phyloP scores from a whole-genome alignment of 495 filamentous ascomycete genomes.

The Podospora fimiseda region DNA sequence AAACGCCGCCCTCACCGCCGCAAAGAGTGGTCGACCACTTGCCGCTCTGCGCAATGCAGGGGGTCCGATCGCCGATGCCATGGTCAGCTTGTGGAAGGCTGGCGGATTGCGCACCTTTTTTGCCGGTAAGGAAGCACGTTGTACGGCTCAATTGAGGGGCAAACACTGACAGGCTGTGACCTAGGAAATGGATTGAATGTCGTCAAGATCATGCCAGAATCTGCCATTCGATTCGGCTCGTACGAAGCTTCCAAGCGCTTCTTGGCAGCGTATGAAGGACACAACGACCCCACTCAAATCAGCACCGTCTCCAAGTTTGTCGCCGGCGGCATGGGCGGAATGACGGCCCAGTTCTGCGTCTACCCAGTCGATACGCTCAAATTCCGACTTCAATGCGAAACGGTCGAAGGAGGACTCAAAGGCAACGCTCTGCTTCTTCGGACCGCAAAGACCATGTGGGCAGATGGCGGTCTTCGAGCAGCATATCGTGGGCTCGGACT shows the following conservation, averaged over 20 bases:
- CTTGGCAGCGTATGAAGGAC: conserved; percentile 81
- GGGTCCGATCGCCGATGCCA: conserved; percentile 63
- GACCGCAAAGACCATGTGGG: conserved; percentile 80
- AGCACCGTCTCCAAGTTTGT: conserved; percentile 80
- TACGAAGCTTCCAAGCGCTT: conserved; percentile 92
- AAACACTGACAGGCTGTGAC: too few species aligned
- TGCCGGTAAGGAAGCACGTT: conserved; percentile 82
- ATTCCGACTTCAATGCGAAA: conserved; percentile 92
- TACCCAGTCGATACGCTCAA: conserved; percentile 97
- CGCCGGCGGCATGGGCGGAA: conserved; percentile 82
- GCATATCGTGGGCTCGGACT: conserved; percentile 92
- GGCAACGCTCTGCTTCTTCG: conserved; percentile 79
- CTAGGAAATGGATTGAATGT: conserved; percentile 94
- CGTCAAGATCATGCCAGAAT: conserved; percentile 95
- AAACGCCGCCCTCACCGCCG: conserved; percentile 54
- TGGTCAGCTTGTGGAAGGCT: conserved; percentile 69
- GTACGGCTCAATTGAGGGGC: too few species aligned
- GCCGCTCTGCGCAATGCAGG: conserved; percentile 59
- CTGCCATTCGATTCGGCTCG: conserved; percentile 91
- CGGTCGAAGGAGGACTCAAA: conserved; percentile 72
- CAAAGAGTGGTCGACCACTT: conserved; percentile 63
- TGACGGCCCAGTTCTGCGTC: conserved; percentile 92
- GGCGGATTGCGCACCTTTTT: conserved; percentile 92
- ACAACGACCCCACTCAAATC: conserved; percentile 72
- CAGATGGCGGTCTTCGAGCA: conserved; percentile 60